Evolutionary conservation across 2,329 filamentous ascomycete genomes (phyloP).

Genomic region (Cyanodermella asteris): DNA sequence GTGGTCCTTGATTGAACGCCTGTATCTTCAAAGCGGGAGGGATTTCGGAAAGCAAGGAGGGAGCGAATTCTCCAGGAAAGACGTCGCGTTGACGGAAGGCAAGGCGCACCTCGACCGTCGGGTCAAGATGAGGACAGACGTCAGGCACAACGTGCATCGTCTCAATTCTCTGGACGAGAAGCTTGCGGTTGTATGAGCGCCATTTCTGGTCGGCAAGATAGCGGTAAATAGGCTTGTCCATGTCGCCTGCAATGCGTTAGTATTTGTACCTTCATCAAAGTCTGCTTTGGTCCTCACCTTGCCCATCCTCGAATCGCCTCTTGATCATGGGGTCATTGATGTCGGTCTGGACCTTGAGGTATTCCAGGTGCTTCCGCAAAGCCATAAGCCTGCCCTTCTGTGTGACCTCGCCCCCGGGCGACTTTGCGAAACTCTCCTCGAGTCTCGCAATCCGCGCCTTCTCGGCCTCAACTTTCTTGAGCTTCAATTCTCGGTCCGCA

Average conservation of each 20-base stretch:
- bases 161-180: slow-evolving; percentile 65
- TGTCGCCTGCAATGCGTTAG: slow-evolving; percentile 43
- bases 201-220: slow-evolving; percentile 73
- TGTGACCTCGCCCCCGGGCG: slow-evolving; percentile 38
- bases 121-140: slow-evolving; percentile 58
- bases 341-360: slow-evolving; percentile 72
- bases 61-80: slow-evolving; percentile 55
- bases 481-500: slow-evolving; percentile 60
- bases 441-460: slow-evolving; percentile 46
- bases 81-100: slow-evolving; percentile 52
- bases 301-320: slow-evolving; percentile 77
- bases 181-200: slow-evolving; percentile 56
- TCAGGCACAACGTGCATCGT: slow-evolving; percentile 82
- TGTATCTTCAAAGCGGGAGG: slow-evolving; percentile 62
- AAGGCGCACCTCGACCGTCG: slow-evolving; percentile 58
- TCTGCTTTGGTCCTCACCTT: slow-evolving; percentile 36
- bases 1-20: slow-evolving; percentile 60
- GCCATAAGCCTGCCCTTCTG: slow-evolving; percentile 47
- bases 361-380: slow-evolving; percentile 50
- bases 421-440: slow-evolving; percentile 33
- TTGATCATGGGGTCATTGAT: slow-evolving; percentile 91
- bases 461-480: slow-evolving; percentile 48
- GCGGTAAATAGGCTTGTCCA: slow-evolving; percentile 92
- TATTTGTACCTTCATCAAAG: not conserved
- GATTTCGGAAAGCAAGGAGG: slow-evolving; percentile 49